A percentile compares a stretch with the other conserved stretches of the same genome.
Conservation (phyloP, 2,329 filamentous ascomycete species). For the Aspergillus tanneri region DNA sequence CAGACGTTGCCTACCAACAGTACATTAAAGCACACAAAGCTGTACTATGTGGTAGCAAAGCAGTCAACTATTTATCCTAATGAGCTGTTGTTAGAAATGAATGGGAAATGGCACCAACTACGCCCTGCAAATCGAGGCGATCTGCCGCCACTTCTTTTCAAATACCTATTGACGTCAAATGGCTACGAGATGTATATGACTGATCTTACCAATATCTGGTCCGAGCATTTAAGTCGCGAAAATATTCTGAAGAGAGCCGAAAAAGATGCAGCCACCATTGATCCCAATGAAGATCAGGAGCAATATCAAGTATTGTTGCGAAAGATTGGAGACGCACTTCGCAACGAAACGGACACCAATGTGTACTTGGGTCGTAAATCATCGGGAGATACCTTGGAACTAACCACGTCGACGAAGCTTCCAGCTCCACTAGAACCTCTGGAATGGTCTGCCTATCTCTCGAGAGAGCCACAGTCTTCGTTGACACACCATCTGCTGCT, state of each 20-base stretch:
- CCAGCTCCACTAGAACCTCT: slow-evolving; percentile 55
- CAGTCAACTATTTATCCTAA: not conserved
- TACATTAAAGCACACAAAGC: not conserved
- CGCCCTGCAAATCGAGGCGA: slow-evolving; percentile 23
- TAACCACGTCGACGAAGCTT: slow-evolving; percentile 51
- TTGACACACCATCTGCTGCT: slow-evolving; percentile 53
- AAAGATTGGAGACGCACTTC: slow-evolving; percentile 54
- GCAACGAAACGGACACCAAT: slow-evolving; percentile 30
- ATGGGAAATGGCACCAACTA: slow-evolving; percentile 38
- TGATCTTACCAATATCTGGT: slow-evolving; percentile 60
- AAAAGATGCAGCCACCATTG: slow-evolving; percentile 55
- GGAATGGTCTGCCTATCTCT: slow-evolving; percentile 53
- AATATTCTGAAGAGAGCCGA: slow-evolving; percentile 52
- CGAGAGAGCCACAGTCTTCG: slow-evolving; percentile 38
- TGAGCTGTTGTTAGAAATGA: slow-evolving; percentile 25
- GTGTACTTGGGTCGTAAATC: slow-evolving; percentile 29
- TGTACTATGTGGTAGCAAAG: not conserved
- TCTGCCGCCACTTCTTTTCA: slow-evolving; percentile 41
- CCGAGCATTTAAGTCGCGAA: slow-evolving; percentile 47
- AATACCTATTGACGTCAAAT: slow-evolving; percentile 32
- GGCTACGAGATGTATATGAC: slow-evolving; percentile 57
- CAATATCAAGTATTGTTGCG: slow-evolving; percentile 57
- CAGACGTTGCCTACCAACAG: slow-evolving; percentile 8
- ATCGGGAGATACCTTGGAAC: slow-evolving; percentile 39
- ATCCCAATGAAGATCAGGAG: slow-evolving; percentile 57